Evolutionary conservation across 1,139 yeast genomes (phyloP).

Genomic region (Candida frijolesensis): DNA sequence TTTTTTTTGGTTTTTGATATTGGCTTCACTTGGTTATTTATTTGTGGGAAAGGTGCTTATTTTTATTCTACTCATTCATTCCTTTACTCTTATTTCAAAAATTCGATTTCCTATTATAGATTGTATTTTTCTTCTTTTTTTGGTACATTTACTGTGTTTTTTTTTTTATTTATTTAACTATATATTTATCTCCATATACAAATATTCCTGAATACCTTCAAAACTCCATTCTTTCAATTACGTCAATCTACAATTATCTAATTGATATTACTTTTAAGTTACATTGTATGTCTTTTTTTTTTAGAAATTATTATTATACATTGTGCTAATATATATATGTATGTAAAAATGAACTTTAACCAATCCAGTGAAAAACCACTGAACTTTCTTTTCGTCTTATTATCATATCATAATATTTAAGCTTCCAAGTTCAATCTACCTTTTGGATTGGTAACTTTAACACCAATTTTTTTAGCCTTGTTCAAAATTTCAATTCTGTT

Average conservation of each 20-base stretch:
- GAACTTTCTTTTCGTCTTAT: no score
- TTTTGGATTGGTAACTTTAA: constrained; percentile 98
- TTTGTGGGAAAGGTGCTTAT: neutral
- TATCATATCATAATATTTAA: constrained; percentile 43
- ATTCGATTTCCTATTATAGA: neutral
- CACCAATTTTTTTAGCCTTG: constrained; percentile 97
- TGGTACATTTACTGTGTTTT: neutral
- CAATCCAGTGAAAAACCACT: no score
- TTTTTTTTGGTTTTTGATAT: neutral
- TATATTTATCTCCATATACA: neutral
- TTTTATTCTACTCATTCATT: neutral
- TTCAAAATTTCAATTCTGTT: constrained; percentile 97
- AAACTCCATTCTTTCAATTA: neutral
- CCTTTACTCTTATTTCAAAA: neutral
- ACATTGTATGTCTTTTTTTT: neutral
- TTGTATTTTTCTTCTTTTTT: neutral
- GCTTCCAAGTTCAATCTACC: constrained; percentile 99
- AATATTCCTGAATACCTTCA: neutral
- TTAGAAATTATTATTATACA: neutral
- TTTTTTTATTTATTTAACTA: neutral
- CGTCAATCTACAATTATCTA: no score
- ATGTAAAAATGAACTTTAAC: neutral
- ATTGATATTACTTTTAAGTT: no score
- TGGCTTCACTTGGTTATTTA: neutral
- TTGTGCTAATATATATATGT: constrained; percentile 2